Conservation (phyloP, 2,329 filamentous ascomycete genomes). For the Curvularia sp. region DNA sequence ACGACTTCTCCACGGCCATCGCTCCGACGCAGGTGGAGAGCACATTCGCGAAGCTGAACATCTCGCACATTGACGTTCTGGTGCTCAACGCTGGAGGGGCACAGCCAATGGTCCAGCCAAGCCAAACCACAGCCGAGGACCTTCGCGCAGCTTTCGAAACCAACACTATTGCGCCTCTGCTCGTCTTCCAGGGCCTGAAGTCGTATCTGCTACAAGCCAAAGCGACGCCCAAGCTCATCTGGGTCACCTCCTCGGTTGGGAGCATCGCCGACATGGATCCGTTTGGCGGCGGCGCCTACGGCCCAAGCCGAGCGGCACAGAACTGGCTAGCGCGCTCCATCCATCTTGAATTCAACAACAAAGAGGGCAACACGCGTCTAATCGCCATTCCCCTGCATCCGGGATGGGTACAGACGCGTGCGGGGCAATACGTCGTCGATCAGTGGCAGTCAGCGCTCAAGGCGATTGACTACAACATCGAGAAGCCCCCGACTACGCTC, state of each 20-base stretch:
- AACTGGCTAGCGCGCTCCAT: constrained; percentile 10
- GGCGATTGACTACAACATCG: constrained; percentile 1
- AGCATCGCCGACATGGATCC: constrained; percentile 7
- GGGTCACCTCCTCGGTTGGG: constrained; percentile 1
- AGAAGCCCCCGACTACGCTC: constrained; percentile 4
- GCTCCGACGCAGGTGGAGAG: background rate
- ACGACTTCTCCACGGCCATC: constrained; percentile 8
- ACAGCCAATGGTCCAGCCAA: constrained; percentile 4
- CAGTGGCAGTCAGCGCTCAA: constrained; percentile 4
- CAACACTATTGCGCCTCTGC: constrained; percentile 5
- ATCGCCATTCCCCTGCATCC: constrained; percentile 11
- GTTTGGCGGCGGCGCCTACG: constrained; percentile 6
- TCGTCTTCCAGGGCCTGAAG: constrained; percentile 6
- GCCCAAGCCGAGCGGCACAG: constrained; percentile 7
- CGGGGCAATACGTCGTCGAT: constrained; percentile 1
- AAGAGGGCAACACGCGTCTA: background rate
- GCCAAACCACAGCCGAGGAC: constrained; percentile 6
- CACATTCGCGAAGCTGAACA: constrained; percentile 4
- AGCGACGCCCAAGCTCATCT: background rate
- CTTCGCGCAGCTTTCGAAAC: constrained; percentile 1
- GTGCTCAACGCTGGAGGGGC: constrained; percentile 3
- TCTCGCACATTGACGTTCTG: constrained; percentile 3
- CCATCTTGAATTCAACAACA: constrained; percentile 7
- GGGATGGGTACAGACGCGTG: constrained; percentile 8
- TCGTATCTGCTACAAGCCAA: constrained; percentile 4